Evolutionary conservation across 75 land plant genomes (phyloP).

Genomic region (Chamaecyparis obtusa): DNA sequence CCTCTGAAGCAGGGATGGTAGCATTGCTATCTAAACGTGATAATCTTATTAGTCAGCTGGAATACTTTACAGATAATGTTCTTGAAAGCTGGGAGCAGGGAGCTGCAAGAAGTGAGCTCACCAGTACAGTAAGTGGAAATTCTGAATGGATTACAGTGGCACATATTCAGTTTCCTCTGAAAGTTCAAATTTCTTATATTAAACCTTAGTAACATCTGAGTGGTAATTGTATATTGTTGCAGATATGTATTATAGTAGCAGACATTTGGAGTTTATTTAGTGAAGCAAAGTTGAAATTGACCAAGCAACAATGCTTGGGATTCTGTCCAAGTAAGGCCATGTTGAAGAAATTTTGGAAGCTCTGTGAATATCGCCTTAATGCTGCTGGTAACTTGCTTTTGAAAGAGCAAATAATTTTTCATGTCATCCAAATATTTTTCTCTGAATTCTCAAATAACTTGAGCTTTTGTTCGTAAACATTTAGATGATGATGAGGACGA

Average conservation of each 20-base stretch:
- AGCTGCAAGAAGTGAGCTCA: conserved; percentile 36
- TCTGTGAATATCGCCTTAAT: conserved; percentile 73
- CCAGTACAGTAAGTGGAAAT: conserved; percentile 48
- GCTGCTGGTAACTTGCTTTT: conserved; percentile 52
- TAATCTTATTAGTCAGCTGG: conserved; percentile 57
- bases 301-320: conserved; percentile 68
- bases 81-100: conserved; percentile 34
- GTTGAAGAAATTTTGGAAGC: conserved; percentile 77
- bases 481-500: conserved; percentile 86
- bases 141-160: not conserved
- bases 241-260: conserved; percentile 76
- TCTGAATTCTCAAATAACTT: not conserved
- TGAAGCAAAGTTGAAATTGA: conserved; percentile 53
- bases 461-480: conserved; percentile 9
- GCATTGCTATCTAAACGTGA: conserved; percentile 54
- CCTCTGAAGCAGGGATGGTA: conserved; percentile 47
- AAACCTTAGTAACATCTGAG: not conserved
- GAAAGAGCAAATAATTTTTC: not conserved
- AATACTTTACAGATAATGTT: conserved; percentile 31
- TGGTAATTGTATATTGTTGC: not conserved
- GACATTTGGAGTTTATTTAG: conserved; percentile 86
- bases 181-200: not conserved
- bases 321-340: conserved; percentile 51
- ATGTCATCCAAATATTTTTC: conserved; percentile 2
- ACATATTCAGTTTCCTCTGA: not conserved